Evolutionary conservation across 176 grass and related monocot species (phyloP).

Genomic region (Carex cristatella): DNA sequence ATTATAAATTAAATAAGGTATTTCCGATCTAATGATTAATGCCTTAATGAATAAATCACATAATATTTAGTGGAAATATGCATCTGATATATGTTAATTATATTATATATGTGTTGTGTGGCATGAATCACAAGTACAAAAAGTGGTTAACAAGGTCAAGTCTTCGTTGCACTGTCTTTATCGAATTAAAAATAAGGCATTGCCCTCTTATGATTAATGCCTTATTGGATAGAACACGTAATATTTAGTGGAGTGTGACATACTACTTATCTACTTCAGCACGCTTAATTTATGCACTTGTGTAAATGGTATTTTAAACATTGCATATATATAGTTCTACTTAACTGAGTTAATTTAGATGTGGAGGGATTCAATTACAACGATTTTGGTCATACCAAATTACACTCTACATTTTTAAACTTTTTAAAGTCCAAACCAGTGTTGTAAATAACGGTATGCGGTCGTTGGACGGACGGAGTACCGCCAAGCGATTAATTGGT

Average conservation of each 20-base stretch:
- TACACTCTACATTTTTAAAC: too few relatives aligned
- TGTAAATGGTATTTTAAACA: background rate
- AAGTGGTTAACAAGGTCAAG: background rate
- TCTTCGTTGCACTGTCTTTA: background rate
- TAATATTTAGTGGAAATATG: background rate
- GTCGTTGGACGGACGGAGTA: too few relatives aligned
- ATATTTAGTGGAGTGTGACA: background rate
- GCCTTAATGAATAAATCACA: background rate
- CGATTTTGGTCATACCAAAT: too few relatives aligned
- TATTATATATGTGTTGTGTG: background rate
- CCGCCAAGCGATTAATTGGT: too few relatives aligned
- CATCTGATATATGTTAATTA: background rate
- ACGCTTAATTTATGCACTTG: background rate
- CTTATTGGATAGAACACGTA: background rate
- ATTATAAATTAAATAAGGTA: background rate
- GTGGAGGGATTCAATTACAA: background rate
- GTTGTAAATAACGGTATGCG: too few relatives aligned
- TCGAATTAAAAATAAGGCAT: background rate
- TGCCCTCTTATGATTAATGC: background rate
- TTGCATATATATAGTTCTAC: background rate
- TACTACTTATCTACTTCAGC: background rate
- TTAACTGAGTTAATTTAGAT: background rate
- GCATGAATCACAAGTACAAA: too few relatives aligned
- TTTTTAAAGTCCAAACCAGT: too few relatives aligned
- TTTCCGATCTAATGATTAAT: background rate